Conservation (phyloP, 78 protist genomes). For the Dictyostelium citrinum region DNA sequence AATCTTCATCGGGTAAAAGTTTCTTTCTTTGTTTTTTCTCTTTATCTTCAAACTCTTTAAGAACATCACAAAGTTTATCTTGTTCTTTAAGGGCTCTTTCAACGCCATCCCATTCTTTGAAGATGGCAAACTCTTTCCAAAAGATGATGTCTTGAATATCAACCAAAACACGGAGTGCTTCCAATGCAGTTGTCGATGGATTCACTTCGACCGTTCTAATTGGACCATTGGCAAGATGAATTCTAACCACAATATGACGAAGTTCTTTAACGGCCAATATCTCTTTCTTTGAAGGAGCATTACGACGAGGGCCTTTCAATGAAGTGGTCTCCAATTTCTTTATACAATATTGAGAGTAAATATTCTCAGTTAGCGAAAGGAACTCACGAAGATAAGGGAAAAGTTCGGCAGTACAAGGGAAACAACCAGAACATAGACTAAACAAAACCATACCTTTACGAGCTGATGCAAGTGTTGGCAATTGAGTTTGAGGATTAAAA, state of each 20-base stretch:
- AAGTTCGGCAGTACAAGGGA: slow-evolving; percentile 57
- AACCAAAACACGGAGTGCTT: slow-evolving; percentile 23
- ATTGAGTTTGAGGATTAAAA: neutral
- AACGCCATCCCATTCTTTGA: slow-evolving; percentile 50
- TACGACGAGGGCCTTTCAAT: slow-evolving; percentile 52
- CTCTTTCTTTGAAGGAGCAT: slow-evolving; percentile 55
- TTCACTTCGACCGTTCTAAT: slow-evolving; percentile 17
- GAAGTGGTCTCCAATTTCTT: slow-evolving; percentile 40
- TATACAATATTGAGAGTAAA: slow-evolving; percentile 19
- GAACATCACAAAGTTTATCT: slow-evolving; percentile 30
- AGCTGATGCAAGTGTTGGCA: neutral
- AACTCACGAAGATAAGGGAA: slow-evolving; percentile 51
- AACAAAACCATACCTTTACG: slow-evolving; percentile 73
- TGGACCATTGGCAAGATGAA: slow-evolving; percentile 73
- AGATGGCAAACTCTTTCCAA: slow-evolving; percentile 71
- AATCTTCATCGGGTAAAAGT: neutral
- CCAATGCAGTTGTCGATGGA: slow-evolving; percentile 61
- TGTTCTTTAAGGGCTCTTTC: slow-evolving; percentile 49
- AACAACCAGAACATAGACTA: slow-evolving; percentile 67
- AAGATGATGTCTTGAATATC: slow-evolving; percentile 29
- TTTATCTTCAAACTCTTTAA: slow-evolving; percentile 40
- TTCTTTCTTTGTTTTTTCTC: slow-evolving; percentile 22
- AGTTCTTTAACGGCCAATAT: slow-evolving; percentile 44
- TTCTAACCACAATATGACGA: slow-evolving; percentile 1
- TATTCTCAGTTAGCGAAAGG: slow-evolving; percentile 2